phyloP scores from a whole-genome alignment of 2,329 filamentous ascomycete genomes.

The Fusarium coffeatum region DNA sequence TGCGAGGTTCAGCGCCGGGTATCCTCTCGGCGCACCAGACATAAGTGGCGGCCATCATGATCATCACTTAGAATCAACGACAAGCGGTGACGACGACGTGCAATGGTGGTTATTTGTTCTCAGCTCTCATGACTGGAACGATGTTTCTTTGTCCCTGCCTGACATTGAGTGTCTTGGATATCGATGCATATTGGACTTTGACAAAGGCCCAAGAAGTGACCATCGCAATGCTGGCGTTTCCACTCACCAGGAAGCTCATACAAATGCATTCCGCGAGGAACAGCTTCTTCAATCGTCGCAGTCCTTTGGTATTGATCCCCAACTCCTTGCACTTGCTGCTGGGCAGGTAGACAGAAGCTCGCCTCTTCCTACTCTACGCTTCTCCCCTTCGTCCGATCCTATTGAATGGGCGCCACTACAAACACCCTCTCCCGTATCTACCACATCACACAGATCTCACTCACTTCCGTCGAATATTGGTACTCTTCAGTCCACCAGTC shows the following conservation, averaged over 20 bases:
- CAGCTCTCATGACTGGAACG: not conserved
- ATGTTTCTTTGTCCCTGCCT: fast-evolving
- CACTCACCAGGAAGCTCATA: not conserved
- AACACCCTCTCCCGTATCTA: fast-evolving
- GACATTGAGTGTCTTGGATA: not conserved
- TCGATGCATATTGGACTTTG: not conserved
- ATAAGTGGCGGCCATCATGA: not conserved
- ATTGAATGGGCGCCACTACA: not conserved
- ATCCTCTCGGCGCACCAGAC: not conserved
- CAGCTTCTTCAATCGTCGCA: not conserved
- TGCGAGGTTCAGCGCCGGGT: not conserved
- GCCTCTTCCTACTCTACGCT: fast-evolving
- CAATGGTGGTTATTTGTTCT: not conserved
- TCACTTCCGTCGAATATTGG: fast-evolving
- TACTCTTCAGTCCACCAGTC: fast-evolving
- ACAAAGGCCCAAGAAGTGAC: not conserved
- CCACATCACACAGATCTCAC: fast-evolving
- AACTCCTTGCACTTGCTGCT: fast-evolving
- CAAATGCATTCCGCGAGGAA: not conserved
- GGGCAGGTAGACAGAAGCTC: not conserved
- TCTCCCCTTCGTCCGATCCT: fast-evolving
- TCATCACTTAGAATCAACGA: no score
- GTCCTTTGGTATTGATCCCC: not conserved
- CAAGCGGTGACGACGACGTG: not conserved
- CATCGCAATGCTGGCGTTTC: fast-evolving